Conservation (phyloP, 495 filamentous ascomycete genomes). For the Ramalina intermedia region DNA sequence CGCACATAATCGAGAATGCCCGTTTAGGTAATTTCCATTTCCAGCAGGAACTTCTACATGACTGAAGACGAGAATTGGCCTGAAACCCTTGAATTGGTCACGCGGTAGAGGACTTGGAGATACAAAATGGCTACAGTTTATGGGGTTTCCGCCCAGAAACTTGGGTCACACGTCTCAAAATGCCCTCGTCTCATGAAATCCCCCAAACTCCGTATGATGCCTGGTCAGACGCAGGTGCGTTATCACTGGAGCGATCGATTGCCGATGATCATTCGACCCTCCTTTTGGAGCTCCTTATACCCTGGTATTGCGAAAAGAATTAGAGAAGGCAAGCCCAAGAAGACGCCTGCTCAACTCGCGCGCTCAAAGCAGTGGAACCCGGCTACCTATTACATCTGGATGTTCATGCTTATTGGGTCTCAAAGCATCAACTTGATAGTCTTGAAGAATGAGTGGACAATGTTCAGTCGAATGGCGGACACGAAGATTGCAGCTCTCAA, state of each 20-base stretch:
- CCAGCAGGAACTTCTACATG: too few relatives aligned
- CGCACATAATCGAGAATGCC: too few relatives aligned
- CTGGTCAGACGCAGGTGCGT: neutral
- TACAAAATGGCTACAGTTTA: too few relatives aligned
- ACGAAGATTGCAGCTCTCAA: slow-evolving; percentile 61
- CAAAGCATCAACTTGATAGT: slow-evolving; percentile 86
- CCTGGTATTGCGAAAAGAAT: neutral
- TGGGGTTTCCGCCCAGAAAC: too few relatives aligned
- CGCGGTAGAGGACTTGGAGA: too few relatives aligned
- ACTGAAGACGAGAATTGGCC: too few relatives aligned
- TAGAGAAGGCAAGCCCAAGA: slow-evolving; percentile 4
- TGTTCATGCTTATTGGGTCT: slow-evolving; percentile 81
- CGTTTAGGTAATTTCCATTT: too few relatives aligned
- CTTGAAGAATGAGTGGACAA: slow-evolving; percentile 56
- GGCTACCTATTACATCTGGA: slow-evolving; percentile 80
- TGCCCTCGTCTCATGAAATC: too few relatives aligned
- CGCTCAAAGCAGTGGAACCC: slow-evolving; percentile 76
- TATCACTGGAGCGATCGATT: neutral
- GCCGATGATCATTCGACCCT: slow-evolving; percentile 2
- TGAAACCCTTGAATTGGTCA: too few relatives aligned
- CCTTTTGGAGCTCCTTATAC: slow-evolving; percentile 1
- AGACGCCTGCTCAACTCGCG: slow-evolving; percentile 23
- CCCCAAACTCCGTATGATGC: too few relatives aligned
- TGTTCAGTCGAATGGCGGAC: slow-evolving; percentile 60
- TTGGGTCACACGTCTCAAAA: too few relatives aligned